These are phyloP conservation scores for Bullera alba DNA, from an alignment of 768 basidiomycete genomes.

Conservation along the genomic window DNA sequence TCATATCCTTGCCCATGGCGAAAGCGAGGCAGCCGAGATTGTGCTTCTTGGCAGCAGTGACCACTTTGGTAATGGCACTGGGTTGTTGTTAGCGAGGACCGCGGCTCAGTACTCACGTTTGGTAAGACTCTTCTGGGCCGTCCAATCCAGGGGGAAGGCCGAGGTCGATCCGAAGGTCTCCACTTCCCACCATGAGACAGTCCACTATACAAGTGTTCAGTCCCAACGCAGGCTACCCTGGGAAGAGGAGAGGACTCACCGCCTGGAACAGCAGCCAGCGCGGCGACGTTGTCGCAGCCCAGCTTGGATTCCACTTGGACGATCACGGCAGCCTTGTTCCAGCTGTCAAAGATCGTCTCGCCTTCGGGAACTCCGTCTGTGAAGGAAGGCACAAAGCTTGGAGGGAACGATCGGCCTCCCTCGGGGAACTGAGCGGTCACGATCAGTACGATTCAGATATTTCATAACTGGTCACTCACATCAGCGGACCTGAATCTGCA, in stretches of 20 bases:
- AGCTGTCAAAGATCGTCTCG: slow-evolving; percentile 8
- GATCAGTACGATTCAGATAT: background rate
- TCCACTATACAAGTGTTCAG: background rate
- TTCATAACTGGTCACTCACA: background rate
- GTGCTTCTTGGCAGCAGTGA: background rate
- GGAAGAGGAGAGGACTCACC: slow-evolving; percentile 7
- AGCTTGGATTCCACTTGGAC: slow-evolving; percentile 15
- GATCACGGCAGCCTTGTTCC: slow-evolving; percentile 12
- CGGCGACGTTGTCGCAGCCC: slow-evolving; percentile 17
- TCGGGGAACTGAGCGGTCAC: background rate
- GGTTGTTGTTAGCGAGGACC: background rate
- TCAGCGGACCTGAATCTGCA: background rate
- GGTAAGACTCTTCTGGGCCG: background rate
- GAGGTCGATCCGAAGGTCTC: slow-evolving; percentile 2
- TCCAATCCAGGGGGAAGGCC: background rate
- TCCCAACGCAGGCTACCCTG: background rate
- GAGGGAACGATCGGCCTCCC: slow-evolving; percentile 14
- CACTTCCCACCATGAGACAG: background rate
- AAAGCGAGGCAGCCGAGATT: background rate
- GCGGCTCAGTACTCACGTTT: background rate
- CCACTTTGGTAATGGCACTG: background rate
- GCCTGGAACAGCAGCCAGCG: slow-evolving; percentile 13
- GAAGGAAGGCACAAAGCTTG: slow-evolving; percentile 9
- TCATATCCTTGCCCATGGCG: background rate
- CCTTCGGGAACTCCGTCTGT: slow-evolving; percentile 12